These are phyloP conservation scores for Pseudogymnoascus sp. DNA, from an alignment of 2,329 filamentous ascomycete species.

Conservation along the genomic window DNA sequence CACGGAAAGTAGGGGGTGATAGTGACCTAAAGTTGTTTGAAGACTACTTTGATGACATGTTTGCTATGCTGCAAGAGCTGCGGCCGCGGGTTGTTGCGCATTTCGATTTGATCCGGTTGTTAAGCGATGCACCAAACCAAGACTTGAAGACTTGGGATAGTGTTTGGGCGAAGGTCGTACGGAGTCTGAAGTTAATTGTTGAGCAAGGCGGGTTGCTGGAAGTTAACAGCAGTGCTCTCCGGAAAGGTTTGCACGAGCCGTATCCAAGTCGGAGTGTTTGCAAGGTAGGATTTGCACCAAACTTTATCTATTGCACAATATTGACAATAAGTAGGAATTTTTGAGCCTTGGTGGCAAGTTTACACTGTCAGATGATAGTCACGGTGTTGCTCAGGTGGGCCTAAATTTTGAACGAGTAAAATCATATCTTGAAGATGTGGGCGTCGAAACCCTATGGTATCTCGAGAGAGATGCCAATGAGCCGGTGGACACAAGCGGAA, in stretches of 20 bases:
- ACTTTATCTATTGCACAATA: constrained; percentile 6
- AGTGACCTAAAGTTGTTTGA: constrained; percentile 68
- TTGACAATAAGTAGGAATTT: constrained; percentile 50
- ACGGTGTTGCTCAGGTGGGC: constrained; percentile 79
- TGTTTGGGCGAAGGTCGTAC: constrained; percentile 66
- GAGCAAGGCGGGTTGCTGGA: constrained; percentile 77
- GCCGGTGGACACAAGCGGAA: background rate
- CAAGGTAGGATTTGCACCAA: constrained; percentile 46
- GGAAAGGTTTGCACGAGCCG: constrained; percentile 85
- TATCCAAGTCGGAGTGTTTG: constrained; percentile 79
- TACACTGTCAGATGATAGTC: constrained; percentile 91
- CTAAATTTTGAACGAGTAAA: constrained; percentile 70
- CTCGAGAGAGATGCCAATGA: background rate
- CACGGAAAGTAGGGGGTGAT: constrained; percentile 36
- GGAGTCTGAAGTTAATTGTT: constrained; percentile 66
- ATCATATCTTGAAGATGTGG: constrained; percentile 60
- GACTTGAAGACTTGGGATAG: constrained; percentile 49
- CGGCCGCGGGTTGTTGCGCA: constrained; percentile 78
- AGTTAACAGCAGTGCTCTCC: constrained; percentile 77
- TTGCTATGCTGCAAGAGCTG: constrained; percentile 66
- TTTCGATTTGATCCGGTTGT: constrained; percentile 82
- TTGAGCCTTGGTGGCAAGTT: constrained; percentile 67
- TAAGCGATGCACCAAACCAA: constrained; percentile 53
- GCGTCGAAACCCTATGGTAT: constrained; percentile 53
- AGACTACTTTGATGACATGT: constrained; percentile 83